A percentile compares a stretch with the other conserved stretches of the same genome.
These are phyloP conservation scores for Alternaria angustiovoidea DNA, from an alignment of 2,329 filamentous ascomycete genomes.

Conservation along the genomic window DNA sequence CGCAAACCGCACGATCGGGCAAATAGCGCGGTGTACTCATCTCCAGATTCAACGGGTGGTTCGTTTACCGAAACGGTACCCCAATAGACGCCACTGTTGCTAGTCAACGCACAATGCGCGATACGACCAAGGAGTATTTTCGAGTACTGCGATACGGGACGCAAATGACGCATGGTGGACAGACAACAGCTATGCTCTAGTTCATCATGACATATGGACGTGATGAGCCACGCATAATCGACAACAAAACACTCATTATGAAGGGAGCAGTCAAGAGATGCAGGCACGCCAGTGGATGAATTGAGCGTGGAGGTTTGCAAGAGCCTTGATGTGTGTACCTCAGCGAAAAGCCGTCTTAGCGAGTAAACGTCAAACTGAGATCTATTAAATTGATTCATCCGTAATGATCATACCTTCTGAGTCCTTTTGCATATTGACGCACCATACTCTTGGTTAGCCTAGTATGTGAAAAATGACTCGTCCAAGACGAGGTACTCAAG, in stretches of 20 bases:
- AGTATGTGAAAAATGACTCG: conserved; percentile 28
- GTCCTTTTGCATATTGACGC: conserved; percentile 18
- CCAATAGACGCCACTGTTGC: conserved; percentile 37
- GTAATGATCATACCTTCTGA: not conserved
- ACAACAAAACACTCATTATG: not conserved
- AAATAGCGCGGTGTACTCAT: conserved; percentile 23
- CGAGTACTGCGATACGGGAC: not conserved
- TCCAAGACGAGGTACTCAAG: conserved; percentile 30
- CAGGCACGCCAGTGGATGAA: too few species aligned
- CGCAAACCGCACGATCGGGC: conserved; percentile 33
- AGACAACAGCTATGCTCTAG: too few species aligned
- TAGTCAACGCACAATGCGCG: conserved; percentile 14
- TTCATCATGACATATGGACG: not conserved
- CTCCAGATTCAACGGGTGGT: conserved; percentile 19
- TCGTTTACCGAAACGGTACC: conserved; percentile 25
- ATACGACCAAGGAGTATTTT: not conserved
- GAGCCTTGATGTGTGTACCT: too few species aligned
- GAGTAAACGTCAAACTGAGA: too few species aligned
- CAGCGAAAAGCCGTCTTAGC: too few species aligned
- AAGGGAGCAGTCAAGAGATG: too few species aligned
- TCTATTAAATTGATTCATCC: not conserved
- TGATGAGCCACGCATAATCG: not conserved
- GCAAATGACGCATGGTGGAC: not conserved
- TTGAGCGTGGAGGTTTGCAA: too few species aligned
- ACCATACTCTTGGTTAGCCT: conserved; percentile 29